These are phyloP conservation scores for Holtermannia corniformis DNA, from an alignment of 768 basidiomycete species.

Conservation along the genomic window DNA sequence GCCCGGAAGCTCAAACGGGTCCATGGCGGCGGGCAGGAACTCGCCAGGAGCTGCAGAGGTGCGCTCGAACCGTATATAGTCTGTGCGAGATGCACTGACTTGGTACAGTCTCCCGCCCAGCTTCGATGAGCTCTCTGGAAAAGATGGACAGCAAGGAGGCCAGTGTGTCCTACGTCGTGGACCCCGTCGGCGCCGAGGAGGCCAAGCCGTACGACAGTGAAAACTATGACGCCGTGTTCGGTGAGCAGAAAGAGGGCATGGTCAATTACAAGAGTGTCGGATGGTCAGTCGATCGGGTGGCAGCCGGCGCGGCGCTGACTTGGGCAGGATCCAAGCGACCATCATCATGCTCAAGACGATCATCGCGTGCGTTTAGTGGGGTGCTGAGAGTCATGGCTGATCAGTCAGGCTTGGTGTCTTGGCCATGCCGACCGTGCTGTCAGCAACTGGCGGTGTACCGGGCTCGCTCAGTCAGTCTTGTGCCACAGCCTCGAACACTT, in stretches of 20 bases:
- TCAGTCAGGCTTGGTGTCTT: slow-evolving; percentile 36
- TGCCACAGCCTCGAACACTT: background rate
- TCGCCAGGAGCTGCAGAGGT: no score
- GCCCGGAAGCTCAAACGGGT: no score
- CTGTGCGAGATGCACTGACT: no score
- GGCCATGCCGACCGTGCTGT: slow-evolving; percentile 25
- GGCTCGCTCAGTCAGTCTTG: slow-evolving; percentile 18
- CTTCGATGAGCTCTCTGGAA: background rate
- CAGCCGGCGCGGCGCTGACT: background rate
- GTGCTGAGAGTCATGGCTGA: no score
- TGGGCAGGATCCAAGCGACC: slow-evolving; percentile 23
- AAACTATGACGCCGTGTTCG: slow-evolving; percentile 30
- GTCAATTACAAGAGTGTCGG: slow-evolving; percentile 27
- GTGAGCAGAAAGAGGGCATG: slow-evolving; percentile 19
- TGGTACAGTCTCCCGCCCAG: no score
- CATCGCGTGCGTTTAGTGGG: no score
- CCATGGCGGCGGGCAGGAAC: no score
- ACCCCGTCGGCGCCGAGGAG: background rate
- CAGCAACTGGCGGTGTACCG: slow-evolving; percentile 23
- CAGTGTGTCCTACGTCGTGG: background rate
- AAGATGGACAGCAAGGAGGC: background rate
- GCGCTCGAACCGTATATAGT: no score
- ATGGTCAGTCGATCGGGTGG: slow-evolving; percentile 11
- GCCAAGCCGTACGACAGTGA: background rate
- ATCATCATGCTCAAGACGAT: slow-evolving; percentile 31